phyloP scores from a whole-genome alignment of 805 yeast species.

The Ogataea corticis region DNA sequence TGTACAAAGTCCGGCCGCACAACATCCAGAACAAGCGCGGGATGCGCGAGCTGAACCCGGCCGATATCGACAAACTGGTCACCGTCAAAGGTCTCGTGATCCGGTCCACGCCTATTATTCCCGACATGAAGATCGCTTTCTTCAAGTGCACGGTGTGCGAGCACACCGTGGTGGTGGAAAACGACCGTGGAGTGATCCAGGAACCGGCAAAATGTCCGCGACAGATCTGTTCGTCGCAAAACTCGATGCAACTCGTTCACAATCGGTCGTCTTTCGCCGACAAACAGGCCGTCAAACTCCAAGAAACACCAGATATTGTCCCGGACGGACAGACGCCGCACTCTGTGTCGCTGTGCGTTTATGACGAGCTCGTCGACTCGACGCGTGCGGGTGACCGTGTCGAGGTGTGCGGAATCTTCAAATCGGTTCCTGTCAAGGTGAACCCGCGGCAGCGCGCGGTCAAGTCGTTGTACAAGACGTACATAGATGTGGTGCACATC shows the following conservation, averaged over 20 bases:
- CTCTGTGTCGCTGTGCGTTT: conserved; percentile 88
- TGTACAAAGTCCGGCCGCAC: conserved; percentile 88
- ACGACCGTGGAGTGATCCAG: conserved; percentile 90
- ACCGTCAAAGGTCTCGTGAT: conserved; percentile 88
- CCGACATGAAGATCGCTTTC: conserved; percentile 97
- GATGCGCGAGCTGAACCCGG: conserved; percentile 91
- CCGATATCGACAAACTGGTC: conserved; percentile 91
- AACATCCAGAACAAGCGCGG: conserved; percentile 74
- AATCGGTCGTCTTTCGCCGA: conserved; percentile 93
- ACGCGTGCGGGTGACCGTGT: conserved; percentile 96
- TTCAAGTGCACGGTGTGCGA: conserved; percentile 94
- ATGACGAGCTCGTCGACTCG: conserved; percentile 92
- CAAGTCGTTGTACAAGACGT: conserved; percentile 85
- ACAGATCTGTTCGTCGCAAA: conserved; percentile 73
- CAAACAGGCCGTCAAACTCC: conserved; percentile 90
- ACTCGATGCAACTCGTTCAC: conserved; percentile 88
- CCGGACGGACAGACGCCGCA: conserved; percentile 99
- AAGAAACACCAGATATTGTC: conserved; percentile 78
- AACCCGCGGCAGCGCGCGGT: conserved; percentile 83
- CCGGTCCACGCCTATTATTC: conserved; percentile 86
- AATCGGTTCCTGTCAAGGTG: conserved; percentile 88
- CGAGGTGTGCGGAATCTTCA: conserved; percentile 92
- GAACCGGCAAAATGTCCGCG: conserved; percentile 96
- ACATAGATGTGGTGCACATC: conserved; percentile 90
- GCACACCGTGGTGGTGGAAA: conserved; percentile 87